Evolutionary conservation across 1,284 basidiomycete genomes (phyloP), one percentile per base, ranked within the genome.

Genomic region (Leccinum fallax): DNA sequence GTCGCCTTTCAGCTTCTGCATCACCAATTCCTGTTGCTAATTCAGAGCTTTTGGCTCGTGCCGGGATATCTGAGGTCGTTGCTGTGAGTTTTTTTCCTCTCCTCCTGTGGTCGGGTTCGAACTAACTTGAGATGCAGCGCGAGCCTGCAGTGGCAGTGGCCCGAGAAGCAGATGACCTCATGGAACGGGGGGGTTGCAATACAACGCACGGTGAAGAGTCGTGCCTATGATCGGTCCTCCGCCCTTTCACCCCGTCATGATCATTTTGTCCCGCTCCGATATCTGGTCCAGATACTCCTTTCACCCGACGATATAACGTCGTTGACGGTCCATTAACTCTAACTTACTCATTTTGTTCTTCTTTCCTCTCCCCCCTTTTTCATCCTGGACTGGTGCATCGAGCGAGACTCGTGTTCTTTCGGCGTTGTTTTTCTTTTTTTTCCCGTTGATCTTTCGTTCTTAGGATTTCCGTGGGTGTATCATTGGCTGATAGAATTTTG

Each of bases 1-100:
- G 30, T 1, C 4, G 13, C 49, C 21, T 24, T 63, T 24, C 56
- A 73, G 72, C 64, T 24, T 58, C 51, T 11, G 66, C 72, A 11
- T 76, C 72, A 7, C 74, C 72, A 13, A 19, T 74, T 2, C 71
- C 74, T 9, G 51, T 64, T 2, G 61, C 61, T 15, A 63, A n/a
- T n/a, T 61, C 63, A n/a, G 64, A 55, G 11, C 43, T 46, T 5
- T 21, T 46, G 10, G 61, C 46, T 16, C 49, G 34, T 26, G 53
- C 15, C 1, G 34, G 40, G 13, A 38, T 2, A 3, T 5, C 26
- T 4, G 62, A 62, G 1, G 4, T 72, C 9, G 3, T 61, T 3
- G 62, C 32, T 65, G 71, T 73, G 21, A 58, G 71, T 65, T 0
- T 8, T 8, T 40, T 2, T 13, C 13, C n/a, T 2, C 2, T 6